phyloP scores from a whole-genome alignment of 148 eudicot species.

The Polygonum maritimum region DNA sequence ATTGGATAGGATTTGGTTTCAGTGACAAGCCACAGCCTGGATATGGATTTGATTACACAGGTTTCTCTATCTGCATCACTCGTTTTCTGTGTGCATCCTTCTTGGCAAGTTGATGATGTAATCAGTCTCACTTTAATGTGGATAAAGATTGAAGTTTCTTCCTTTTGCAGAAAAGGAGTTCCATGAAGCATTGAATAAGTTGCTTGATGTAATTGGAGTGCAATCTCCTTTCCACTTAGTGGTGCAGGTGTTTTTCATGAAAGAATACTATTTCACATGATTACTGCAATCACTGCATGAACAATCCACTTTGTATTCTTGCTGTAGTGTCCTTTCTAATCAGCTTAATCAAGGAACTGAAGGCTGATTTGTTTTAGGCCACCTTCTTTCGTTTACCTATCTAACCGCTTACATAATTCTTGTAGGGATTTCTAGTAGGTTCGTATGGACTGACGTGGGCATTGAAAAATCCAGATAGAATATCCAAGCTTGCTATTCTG shows the following conservation, averaged over 20 bases:
- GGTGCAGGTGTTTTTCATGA: constrained; percentile 60
- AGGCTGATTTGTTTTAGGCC: neutral
- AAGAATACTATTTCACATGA: neutral
- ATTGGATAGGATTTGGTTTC: constrained; percentile 99
- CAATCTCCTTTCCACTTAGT: constrained; percentile 67
- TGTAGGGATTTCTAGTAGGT: constrained; percentile 94
- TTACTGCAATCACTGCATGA: neutral
- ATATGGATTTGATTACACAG: constrained; percentile 93
- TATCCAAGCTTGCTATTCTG: constrained; percentile 69
- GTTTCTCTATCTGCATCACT: constrained; percentile 23
- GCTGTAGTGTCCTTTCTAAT: neutral
- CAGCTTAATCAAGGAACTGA: neutral
- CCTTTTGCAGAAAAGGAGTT: constrained; percentile 75
- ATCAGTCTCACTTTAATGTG: neutral
- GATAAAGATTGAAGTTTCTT: neutral
- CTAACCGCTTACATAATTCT: neutral
- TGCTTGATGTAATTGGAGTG: constrained; percentile 62
- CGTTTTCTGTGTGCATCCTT: neutral
- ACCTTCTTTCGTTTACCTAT: neutral
- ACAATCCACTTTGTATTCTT: neutral
- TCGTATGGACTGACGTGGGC: constrained; percentile 99
- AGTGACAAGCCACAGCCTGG: constrained; percentile 95
- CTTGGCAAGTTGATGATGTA: neutral
- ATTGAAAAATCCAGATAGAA: constrained; percentile 63
- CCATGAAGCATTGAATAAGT: constrained; percentile 72